Evolutionary conservation across 2,329 filamentous ascomycete genomes (phyloP).

Genomic region (Claviceps pazoutovae): DNA sequence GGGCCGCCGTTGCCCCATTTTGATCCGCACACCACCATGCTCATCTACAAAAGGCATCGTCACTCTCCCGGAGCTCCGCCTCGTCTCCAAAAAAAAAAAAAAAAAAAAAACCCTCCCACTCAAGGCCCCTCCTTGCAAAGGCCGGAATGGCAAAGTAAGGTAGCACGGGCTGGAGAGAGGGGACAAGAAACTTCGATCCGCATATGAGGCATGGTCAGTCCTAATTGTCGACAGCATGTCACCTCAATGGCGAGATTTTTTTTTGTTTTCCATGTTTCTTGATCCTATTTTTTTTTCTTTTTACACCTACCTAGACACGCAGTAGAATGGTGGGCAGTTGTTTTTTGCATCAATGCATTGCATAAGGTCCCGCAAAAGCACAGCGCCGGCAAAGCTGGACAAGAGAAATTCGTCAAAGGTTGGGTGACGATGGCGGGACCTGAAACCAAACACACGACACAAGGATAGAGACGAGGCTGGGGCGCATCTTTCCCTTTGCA

Average conservation of each 20-base stretch:
- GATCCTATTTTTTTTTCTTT: not conserved
- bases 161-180: not conserved
- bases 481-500: too few relatives aligned
- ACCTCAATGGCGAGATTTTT: not conserved
- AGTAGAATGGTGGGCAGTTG: not conserved
- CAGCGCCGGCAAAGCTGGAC: not conserved
- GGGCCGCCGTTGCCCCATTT: not conserved
- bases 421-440: not conserved
- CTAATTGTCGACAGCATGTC: not conserved
- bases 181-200: not conserved
- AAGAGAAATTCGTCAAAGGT: not conserved
- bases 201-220: not conserved
- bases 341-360: not conserved
- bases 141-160: not conserved
- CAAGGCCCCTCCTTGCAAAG: not conserved
- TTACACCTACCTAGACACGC: not conserved
- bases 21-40: not conserved
- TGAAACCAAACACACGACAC: not conserved
- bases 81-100: conserved; percentile 1
- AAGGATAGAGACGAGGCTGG: not conserved
- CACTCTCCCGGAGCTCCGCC: conserved; percentile 3
- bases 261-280: not conserved
- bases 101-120: not conserved
- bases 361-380: not conserved
- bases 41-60: conserved; percentile 3